Evolutionary conservation across 768 basidiomycete genomes (phyloP), one percentile per base, ranked within the genome.

Genomic region (Neoboletus subvelutipes): DNA sequence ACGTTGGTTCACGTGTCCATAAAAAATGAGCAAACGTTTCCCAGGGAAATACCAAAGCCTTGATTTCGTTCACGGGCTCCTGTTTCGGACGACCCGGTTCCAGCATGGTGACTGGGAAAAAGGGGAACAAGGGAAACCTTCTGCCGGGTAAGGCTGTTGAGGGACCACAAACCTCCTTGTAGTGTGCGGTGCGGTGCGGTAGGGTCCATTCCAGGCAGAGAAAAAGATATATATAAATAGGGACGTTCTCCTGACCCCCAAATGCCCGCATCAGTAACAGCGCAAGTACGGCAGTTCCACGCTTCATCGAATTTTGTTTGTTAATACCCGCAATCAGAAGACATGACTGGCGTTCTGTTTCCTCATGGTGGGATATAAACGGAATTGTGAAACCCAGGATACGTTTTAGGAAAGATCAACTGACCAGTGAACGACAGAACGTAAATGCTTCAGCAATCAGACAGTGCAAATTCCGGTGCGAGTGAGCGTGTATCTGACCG

Each of bases 361-460:
- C 57, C 49, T 55, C 59, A 2, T 50, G 58, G 52, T 41, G 52
- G 45, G 11, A 20, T 15, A 50, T 50, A 54, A 59, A 48, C 48
- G 47, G 51, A 45, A 50, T 47, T 50, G 43, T 9, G 28, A 37
- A 22, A 20, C n/a, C 9, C 7, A 31, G 20, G 29, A 42, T 17
- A 28, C 12, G 20, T 52, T 17, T 12, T 34, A 18, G 28, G 49
- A 50, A 28, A 29, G 12, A 29, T 28, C 7, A 20, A 59, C 46
- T 42, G 31, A 48, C 50, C 24, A 36, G 24, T 24, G 31, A 28
- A 40, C 6, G 13, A 20, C 15, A 26, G 42, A 50, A 50, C 55
- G 55, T 58, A 57, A 58, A 47, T n/a, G 20, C 17, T 17, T 13
- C 5, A 3, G 42, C 24, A n/a, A 5, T 26, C 9, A 33, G 13